Percentiles rank a stretch among this genome's conserved stretches.
Conservation (phyloP, 495 filamentous ascomycete species). For the Neurospora cerealis region DNA sequence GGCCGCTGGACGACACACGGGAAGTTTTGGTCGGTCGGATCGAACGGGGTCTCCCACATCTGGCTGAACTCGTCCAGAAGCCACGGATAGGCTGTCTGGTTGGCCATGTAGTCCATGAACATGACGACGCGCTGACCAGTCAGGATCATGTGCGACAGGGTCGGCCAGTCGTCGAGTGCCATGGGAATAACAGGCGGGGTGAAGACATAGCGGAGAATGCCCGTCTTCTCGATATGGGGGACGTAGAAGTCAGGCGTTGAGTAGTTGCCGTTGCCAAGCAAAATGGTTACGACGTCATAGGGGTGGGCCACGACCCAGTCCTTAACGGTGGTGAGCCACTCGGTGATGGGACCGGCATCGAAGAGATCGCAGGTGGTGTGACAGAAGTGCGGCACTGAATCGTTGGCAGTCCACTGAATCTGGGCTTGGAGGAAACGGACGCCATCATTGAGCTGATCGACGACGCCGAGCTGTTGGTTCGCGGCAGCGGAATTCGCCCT, state of each 20-base stretch:
- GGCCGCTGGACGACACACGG: slow-evolving; percentile 65
- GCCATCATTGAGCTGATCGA: slow-evolving; percentile 73
- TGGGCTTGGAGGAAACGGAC: slow-evolving; percentile 88
- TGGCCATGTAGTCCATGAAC: slow-evolving; percentile 70
- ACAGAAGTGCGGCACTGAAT: slow-evolving; percentile 49
- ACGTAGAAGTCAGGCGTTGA: slow-evolving; percentile 34
- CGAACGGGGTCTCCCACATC: slow-evolving; percentile 71
- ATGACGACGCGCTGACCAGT: slow-evolving; percentile 41
- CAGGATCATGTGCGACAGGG: slow-evolving; percentile 68
- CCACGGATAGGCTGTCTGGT: slow-evolving; percentile 67
- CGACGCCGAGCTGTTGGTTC: slow-evolving; percentile 66
- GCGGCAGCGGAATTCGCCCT: slow-evolving; percentile 57
- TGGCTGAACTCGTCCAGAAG: slow-evolving; percentile 65
- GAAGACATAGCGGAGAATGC: slow-evolving; percentile 61
- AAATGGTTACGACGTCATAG: slow-evolving; percentile 83
- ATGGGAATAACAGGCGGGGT: slow-evolving; percentile 59
- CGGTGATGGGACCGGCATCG: slow-evolving; percentile 65
- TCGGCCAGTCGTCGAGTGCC: slow-evolving; percentile 72
- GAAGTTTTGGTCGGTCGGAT: slow-evolving; percentile 50
- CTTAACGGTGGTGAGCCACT: slow-evolving; percentile 59
- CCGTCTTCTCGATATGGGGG: slow-evolving; percentile 50
- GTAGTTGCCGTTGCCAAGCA: slow-evolving; percentile 77
- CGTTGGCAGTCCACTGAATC: slow-evolving; percentile 39
- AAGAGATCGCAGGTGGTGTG: slow-evolving; percentile 74
- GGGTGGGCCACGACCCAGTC: slow-evolving; percentile 68